A percentile compares a stretch with the other conserved stretches of the same genome.
Conservation (phyloP, 768 basidiomycete species). For the Phanerodontia chrysosporium region DNA sequence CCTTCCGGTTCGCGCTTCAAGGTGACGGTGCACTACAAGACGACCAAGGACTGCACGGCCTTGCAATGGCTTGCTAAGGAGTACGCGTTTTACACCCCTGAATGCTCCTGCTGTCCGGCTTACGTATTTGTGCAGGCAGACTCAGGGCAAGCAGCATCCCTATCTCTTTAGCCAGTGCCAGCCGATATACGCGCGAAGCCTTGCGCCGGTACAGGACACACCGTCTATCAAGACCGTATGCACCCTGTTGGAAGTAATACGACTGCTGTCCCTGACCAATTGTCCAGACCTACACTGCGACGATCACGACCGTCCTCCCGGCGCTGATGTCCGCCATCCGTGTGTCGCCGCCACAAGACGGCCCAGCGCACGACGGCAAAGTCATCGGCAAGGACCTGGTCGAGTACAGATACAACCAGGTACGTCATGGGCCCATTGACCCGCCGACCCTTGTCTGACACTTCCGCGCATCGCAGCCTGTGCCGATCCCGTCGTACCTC, state of each 20-base stretch:
- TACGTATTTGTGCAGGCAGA: constrained; percentile 43
- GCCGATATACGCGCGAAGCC: constrained; percentile 80
- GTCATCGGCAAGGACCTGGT: constrained; percentile 69
- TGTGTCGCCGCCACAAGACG: constrained; percentile 66
- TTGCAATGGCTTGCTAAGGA: constrained; percentile 88
- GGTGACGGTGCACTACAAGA: constrained; percentile 62
- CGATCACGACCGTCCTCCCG: constrained; percentile 70
- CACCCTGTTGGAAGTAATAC: neutral
- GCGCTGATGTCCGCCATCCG: constrained; percentile 83
- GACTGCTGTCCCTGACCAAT: neutral
- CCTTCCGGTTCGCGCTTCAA: constrained; percentile 36
- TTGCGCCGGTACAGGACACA: constrained; percentile 84
- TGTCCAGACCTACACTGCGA: constrained; percentile 75
- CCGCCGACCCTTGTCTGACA: neutral
- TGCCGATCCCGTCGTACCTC: constrained; percentile 91
- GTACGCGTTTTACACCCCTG: constrained; percentile 31
- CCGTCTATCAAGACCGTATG: constrained; percentile 82
- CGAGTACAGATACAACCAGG: constrained; percentile 76
- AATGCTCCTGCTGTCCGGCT: neutral
- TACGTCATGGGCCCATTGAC: constrained; percentile 20
- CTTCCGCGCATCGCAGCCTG: constrained; percentile 43
- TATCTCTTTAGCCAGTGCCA: constrained; percentile 93
- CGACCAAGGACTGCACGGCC: constrained; percentile 70
- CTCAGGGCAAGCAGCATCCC: constrained; percentile 78
- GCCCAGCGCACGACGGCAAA: constrained; percentile 70